These are phyloP conservation scores for Emmonsiellopsis sp. DNA, from an alignment of 2,329 filamentous ascomycete species.

Conservation along the genomic window DNA sequence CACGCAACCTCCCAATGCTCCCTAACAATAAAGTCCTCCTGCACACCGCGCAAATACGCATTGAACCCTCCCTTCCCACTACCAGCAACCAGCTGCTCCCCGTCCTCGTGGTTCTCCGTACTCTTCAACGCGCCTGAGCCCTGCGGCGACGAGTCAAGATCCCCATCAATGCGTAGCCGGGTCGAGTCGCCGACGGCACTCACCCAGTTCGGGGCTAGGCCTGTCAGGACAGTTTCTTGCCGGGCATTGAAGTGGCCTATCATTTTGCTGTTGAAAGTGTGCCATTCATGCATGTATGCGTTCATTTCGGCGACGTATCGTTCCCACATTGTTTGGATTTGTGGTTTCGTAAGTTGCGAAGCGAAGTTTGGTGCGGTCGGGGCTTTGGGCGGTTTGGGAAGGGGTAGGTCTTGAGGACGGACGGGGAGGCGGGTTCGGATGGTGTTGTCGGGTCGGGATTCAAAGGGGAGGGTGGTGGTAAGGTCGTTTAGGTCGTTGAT, in stretches of 20 bases:
- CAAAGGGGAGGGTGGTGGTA: conserved; percentile 46
- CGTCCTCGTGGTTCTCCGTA: conserved; percentile 15
- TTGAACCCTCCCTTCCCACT: conserved; percentile 31
- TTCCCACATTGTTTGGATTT: conserved; percentile 39
- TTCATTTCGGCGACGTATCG: conserved; percentile 45
- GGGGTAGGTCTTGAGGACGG: conserved; percentile 30
- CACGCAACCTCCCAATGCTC: conserved; percentile 40
- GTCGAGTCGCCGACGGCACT: conserved; percentile 41
- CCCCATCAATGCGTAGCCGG: conserved; percentile 20
- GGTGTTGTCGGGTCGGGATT: conserved; percentile 39
- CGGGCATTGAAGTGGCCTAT: conserved; percentile 46
- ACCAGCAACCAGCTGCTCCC: conserved; percentile 22
- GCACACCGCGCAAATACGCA: conserved; percentile 35
- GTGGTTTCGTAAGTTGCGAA: conserved; percentile 22
- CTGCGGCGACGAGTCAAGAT: background rate
- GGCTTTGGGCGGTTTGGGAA: conserved; percentile 43
- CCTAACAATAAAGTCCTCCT: conserved; percentile 37
- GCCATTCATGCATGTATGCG: conserved; percentile 48
- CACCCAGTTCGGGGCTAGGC: conserved; percentile 41
- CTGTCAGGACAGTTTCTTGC: conserved; percentile 38
- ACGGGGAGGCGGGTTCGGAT: conserved; percentile 25
- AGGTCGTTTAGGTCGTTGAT: conserved; percentile 47
- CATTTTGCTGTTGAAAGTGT: conserved; percentile 45
- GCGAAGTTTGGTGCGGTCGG: conserved; percentile 29
- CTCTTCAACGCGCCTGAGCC: background rate